Evolutionary conservation across 768 basidiomycete genomes (phyloP), one percentile per base, ranked within the genome.

Genomic region (Panaeolus cyanescens): DNA sequence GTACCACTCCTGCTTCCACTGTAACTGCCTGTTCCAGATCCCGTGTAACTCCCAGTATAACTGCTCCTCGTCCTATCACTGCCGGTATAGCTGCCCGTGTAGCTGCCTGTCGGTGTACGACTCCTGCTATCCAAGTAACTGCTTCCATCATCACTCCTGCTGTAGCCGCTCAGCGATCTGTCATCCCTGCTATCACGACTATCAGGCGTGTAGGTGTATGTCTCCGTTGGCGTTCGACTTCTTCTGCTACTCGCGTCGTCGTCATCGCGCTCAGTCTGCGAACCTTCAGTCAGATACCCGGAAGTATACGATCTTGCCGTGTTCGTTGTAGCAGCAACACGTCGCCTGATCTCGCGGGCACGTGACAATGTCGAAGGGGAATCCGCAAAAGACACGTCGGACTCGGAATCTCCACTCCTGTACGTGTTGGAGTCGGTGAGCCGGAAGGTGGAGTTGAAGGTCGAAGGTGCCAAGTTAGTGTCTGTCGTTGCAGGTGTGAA

Each of bases 361-460:
- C 90, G 79, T 7, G 87, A 83, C 19, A 91, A 75, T 7, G 71
- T 72, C 1, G 87, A 85, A 3, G 86, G 80, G 0, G 87, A 83
- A 0, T 79, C 76, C 0, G 79, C 74, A 7, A 78, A 75, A 31
- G 75, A 77, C 1, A 76, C 67, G 6, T 68, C 69, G 0, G 75
- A 75, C 37, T 70, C 81, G 6, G 85, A 85, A 62, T 86, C 84
- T n/a, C 34, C 56, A 50, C 39, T 34, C 20, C 59, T 58, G 86
- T 72, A 57, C 83, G 80, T 1, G 88, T 88, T 1, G 80, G 85
- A 84, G 19, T 81, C 79, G 8, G 83, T 79, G 10, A 84, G 74
- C 6, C 83, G 73, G 56, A 80, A 82, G 0, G 85, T 84, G 32
- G 62, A 54, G 20, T 63, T 64, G 28, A 85, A 67, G 2, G 84